Conservation (phyloP, 169 alveolate genomes). For the Cardiosporidium cionae region DNA sequence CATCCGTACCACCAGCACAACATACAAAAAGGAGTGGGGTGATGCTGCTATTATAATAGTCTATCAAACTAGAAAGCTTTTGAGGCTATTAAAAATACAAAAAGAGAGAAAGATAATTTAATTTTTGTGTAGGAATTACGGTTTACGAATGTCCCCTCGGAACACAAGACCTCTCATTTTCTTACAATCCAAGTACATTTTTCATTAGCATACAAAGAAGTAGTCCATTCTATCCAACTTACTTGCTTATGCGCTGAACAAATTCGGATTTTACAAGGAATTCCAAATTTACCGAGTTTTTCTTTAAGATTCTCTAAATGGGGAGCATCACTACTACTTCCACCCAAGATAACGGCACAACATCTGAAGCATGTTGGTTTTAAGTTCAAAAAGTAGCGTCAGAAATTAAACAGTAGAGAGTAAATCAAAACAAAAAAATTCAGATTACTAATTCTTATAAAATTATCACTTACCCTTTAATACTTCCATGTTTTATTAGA, state of each 20-base stretch:
- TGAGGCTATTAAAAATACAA: too few species aligned
- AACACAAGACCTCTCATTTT: too few species aligned
- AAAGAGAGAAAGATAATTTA: too few species aligned
- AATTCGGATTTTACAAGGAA: constrained; percentile 1
- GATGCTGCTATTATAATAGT: background rate
- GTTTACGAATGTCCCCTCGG: too few species aligned
- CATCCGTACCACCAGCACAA: constrained; percentile 29
- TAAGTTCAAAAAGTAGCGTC: background rate
- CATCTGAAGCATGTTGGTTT: background rate
- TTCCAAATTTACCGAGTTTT: background rate
- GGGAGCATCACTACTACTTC: constrained; percentile 6
- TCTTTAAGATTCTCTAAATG: constrained; percentile 1
- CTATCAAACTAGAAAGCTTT: background rate
- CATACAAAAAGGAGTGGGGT: background rate
- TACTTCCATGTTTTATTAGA: background rate
- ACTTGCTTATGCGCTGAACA: constrained; percentile 23
- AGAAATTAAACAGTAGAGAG: background rate
- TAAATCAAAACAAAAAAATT: background rate
- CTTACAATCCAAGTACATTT: too few species aligned
- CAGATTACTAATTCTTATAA: too few species aligned
- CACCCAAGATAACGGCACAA: constrained; percentile 7
- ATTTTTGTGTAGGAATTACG: too few species aligned
- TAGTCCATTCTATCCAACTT: background rate
- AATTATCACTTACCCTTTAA: too few species aligned
- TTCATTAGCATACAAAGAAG: background rate